Base-by-base conservation (phyloP, 768 basidiomycete genomes). In the Daedaleopsis sinensis region DNA sequence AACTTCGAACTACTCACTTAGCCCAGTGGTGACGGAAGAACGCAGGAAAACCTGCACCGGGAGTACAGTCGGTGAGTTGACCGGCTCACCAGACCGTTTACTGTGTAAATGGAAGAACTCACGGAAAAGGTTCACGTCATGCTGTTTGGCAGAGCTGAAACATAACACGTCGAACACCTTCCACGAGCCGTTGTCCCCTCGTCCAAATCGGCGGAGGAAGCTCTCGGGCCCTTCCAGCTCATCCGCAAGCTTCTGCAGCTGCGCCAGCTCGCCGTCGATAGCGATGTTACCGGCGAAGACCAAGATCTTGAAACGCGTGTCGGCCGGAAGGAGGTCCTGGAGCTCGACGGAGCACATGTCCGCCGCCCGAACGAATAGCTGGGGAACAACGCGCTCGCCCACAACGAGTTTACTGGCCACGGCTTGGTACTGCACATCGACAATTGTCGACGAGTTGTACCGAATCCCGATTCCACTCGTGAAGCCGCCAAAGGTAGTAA, bases 21-120 rank as follows among this genome's bases (percentile, higher is more conserved):
- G 84, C 80, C 85, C 85, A 87, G 70, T 87, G 86, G 15, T 79
- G 72, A 55, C 84, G 74, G 61, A 87, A 74, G 7, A 78, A 56
- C 42, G 63, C 63, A 1, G 85, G 85, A 5, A 87, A 63, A 42
- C 80, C 79, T 62, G 44, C 10, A 19, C 19, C 27, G 27, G 19
- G 13, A 16, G 10, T 6, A 6, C 9, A 8, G 50, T 61, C 48
- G 55, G 59, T n/a, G 23, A 32, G 27, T 32, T 7, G 27, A 7
- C 27, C 27, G 27, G 27, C 7, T 32, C 27, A 7, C 27, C 27
- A 32, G 27, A 32, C 27, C 27, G 27, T 32, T 3, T 32, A 32
- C 27, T 32, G 15, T 37, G 52, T 39, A 19, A 23, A 47, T 19
- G 48, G 23, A 15, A 18, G 0, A 1, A 2, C 15, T 35, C 10